Conservation (phyloP, 257 asterid genomes). For the Ajuga chamaepitys region DNA sequence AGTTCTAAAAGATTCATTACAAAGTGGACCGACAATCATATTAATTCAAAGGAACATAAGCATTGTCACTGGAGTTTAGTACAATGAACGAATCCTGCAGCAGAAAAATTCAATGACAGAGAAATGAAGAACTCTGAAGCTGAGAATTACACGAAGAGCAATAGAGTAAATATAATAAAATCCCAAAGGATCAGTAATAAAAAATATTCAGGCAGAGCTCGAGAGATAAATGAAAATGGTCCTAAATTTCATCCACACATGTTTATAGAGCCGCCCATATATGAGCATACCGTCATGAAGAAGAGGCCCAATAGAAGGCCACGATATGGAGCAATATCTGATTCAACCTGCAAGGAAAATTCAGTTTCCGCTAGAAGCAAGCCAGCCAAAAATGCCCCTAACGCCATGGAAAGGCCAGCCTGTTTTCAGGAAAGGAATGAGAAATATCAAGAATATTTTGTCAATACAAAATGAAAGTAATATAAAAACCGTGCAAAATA, state of each 20-base stretch:
- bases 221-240: neutral
- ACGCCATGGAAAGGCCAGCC: conserved; percentile 99
- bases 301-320: conserved; percentile 98
- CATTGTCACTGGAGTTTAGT: neutral
- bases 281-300: conserved; percentile 88
- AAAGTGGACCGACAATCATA: conserved; percentile 12
- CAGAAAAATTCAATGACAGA: neutral
- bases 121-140: neutral
- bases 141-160: neutral
- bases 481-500: neutral
- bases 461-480: neutral
- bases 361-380: conserved; percentile 99
- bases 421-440: conserved; percentile 28
- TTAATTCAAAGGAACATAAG: conserved; percentile 8
- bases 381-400: conserved; percentile 99
- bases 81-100: neutral
- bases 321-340: conserved; percentile 99
- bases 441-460: neutral
- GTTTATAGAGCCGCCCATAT: neutral
- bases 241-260: neutral
- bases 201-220: neutral
- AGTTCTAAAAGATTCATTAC: neutral
- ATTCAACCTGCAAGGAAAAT: conserved; percentile 97
- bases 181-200: conserved; percentile 1
- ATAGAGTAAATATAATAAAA: neutral